Evolutionary conservation across 495 filamentous ascomycete genomes (phyloP), one percentile per base, ranked within the genome.

Genomic region (Clavariopsis aquatica): DNA sequence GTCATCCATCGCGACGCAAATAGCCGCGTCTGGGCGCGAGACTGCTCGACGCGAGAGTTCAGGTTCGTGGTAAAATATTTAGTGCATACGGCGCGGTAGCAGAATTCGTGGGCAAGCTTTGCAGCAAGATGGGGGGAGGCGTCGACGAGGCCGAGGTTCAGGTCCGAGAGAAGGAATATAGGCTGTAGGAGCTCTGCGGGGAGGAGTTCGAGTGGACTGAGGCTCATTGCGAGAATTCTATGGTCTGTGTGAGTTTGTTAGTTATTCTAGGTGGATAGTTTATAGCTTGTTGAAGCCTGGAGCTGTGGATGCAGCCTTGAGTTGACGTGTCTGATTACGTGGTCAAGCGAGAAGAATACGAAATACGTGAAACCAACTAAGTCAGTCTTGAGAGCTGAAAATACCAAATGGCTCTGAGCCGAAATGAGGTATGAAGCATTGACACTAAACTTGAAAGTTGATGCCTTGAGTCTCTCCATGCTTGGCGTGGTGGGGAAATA

Each of bases 1-100:
- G 62, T 69, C 67, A 69, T 65, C 57, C 56, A 69, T 49, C 49
- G 60, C 15, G 2, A 19, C 1, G 62, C 52, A 43, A 69, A 69
- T 20, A 69, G 55, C 15, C 45, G 51, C 10, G 62, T 57, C 38
- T 69, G 67, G 27, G 52, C 13, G n/a, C 24, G 19, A 3, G 56
- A 55, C 29, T 57, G 52, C 23, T 45, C n/a, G 20, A 24, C 23
- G 22, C 57, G 57, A n/a, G 49, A 26, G 22, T 51, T 41, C 27
- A 57, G 51, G 28, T 38, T 43, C 13, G 13, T 15, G 15, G 56
- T 53, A 29, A 69, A 61, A 28, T 62, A 69, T 12, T 58, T 22
- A 1, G 26, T 62, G 62, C 67, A 69, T 2, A 57, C 43, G 29
- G 56, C 58, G 19, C 43, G 38, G 52, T 62, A 66, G 61, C 27